Base-by-base conservation (phyloP, 208 protist genomes). In the Acanthamoeba triangularis region DNA sequence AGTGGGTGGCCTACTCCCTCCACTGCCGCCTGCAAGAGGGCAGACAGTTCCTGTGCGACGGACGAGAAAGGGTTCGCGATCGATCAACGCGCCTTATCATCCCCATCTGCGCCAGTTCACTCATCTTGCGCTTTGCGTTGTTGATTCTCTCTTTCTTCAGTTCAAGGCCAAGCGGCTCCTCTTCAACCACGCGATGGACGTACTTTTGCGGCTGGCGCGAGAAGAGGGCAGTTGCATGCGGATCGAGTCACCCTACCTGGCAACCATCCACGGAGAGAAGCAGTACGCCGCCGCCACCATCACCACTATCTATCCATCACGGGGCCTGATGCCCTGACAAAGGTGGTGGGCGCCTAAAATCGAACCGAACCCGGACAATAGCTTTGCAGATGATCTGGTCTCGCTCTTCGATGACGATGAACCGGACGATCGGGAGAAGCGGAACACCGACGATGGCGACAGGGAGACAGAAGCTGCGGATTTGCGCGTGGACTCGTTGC, bases 1-100 rank as follows among this genome's bases (percentile, higher is more conserved):
- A 84, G 74, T 84, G 74, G 74, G 74, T 84, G 25, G 74, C 74
- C 37, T 84, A 84, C 23, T 84, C 74, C 5, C 74, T 84, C 37
- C 74, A 84, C 44, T 49, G 30, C 14, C 74, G 74, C 5, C 44
- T 84, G 74, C 30, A 35, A 49, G 74, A 84, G 33, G 74, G 74
- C 25, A 35, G 16, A 35, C 74, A 84, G 44, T 49, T 84, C 25
- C 74, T 84, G 10, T 11, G 7, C 44, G 74, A 44, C 18, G 30
- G 37, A 52, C 41, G 23, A 0, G 37, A 47, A 52, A 35, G 74
- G 37, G 74, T 84, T 1, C 30, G 33, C 33, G 10, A 33, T 1
- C 1, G 2, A 11, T 23, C 37, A 20, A 10, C 30, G 18, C 33
- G 18, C 33, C 65, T 33, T 13, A 14, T 74, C 65, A 37, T 74